Conservation (phyloP, 345 rosid species). For the Chamaenerion angustifolium region DNA sequence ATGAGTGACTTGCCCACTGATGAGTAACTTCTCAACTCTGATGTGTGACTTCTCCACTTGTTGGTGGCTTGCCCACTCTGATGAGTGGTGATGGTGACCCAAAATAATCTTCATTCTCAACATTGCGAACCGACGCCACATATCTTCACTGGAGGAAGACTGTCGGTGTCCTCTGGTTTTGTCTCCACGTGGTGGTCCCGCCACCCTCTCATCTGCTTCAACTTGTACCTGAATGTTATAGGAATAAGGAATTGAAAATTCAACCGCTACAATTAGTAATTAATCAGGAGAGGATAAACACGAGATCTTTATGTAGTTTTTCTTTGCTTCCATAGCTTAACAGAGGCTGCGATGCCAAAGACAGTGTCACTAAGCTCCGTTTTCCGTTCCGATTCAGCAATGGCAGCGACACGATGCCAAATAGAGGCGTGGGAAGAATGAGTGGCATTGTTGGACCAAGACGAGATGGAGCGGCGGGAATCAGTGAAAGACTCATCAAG, state of each 20-base stretch:
- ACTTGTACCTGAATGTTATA: conserved; percentile 13
- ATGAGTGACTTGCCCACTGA: too few relatives aligned
- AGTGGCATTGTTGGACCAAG: not conserved
- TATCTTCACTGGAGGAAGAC: conserved; percentile 49
- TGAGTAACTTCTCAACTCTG: too few relatives aligned
- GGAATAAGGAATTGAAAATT: too few relatives aligned
- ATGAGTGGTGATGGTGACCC: too few relatives aligned
- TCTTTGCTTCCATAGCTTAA: conserved; percentile 79
- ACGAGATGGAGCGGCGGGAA: not conserved
- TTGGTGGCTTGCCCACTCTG: too few relatives aligned
- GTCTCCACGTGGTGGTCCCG: conserved; percentile 38
- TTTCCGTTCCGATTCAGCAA: not conserved
- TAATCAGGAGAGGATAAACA: conserved; percentile 7
- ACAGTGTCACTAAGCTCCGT: conserved; percentile 60
- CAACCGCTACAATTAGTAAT: too few relatives aligned
- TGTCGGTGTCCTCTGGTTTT: conserved; percentile 10
- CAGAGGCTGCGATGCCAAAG: conserved; percentile 88
- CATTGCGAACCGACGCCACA: conserved; percentile 54
- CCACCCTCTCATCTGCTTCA: conserved; percentile 77
- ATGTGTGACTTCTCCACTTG: too few relatives aligned
- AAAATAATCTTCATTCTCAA: too few relatives aligned
- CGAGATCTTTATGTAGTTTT: conserved; percentile 90
- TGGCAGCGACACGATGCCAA: not conserved
- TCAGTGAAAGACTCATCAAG: conserved; percentile 12
- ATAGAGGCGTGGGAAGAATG: not conserved